Evolutionary conservation across 176 grass and related monocot species (phyloP).

Genomic region (Aegilops bicornis): DNA sequence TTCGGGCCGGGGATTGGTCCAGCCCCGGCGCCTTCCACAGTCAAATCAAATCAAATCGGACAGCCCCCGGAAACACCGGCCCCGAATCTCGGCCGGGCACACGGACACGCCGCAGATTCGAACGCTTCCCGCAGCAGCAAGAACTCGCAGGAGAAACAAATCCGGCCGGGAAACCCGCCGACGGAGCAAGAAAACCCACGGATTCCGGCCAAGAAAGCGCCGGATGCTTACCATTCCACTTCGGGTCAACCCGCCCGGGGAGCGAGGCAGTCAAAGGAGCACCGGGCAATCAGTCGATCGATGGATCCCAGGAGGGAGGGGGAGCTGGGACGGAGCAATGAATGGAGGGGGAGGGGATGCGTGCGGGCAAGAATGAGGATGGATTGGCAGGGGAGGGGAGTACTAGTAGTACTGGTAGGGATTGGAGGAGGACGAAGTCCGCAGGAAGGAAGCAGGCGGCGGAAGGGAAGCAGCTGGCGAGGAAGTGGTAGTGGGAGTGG

Average conservation of each 20-base stretch:
- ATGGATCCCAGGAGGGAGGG: background rate
- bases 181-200: background rate
- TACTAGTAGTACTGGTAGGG: background rate
- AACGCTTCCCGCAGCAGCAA: background rate
- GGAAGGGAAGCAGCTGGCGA: background rate
- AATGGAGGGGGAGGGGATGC: background rate
- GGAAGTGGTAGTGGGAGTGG: background rate
- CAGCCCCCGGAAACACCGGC: background rate
- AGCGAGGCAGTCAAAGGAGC: background rate
- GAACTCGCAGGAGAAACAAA: background rate
- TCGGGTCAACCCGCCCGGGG: background rate
- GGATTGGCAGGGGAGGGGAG: background rate
- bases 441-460: background rate
- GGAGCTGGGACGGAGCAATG: background rate
- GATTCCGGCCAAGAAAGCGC: background rate
- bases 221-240: background rate
- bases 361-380: background rate
- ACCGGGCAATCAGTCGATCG: fast-evolving
- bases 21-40: background rate
- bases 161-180: background rate
- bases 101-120: background rate
- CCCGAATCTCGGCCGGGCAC: background rate
- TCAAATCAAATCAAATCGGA: conserved; percentile 31
- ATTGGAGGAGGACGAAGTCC: conserved; percentile 26
- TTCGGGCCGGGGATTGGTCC: background rate